Conservation (phyloP, 2,329 filamentous ascomycete genomes). For the Didymella keratinophila region DNA sequence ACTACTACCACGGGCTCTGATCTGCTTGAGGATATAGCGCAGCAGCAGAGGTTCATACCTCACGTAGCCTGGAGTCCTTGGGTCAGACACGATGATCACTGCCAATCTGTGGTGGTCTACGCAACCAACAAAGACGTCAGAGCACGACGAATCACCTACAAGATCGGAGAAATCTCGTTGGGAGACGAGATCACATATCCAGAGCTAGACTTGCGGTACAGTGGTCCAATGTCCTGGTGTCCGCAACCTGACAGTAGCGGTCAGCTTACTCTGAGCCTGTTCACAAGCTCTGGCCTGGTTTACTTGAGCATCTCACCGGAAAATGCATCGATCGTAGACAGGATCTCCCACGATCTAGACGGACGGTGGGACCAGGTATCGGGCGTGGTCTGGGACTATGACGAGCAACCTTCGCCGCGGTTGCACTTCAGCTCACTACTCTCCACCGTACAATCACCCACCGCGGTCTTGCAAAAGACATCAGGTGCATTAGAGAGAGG, state of each 20-base stretch:
- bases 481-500: conserved; percentile 18
- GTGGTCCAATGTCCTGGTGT: conserved; percentile 44
- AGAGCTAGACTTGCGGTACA: conserved; percentile 31
- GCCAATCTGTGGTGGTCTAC: conserved; percentile 47
- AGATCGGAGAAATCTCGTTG: conserved; percentile 25
- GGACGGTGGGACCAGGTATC: conserved; percentile 54
- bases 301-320: conserved; percentile 34
- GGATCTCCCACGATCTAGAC: conserved; percentile 46
- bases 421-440: conserved; percentile 51
- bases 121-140: conserved; percentile 46
- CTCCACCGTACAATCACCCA: conserved; percentile 45
- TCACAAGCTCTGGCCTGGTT: conserved; percentile 40
- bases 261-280: conserved; percentile 41
- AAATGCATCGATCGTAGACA: conserved; percentile 34
- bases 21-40: conserved; percentile 42
- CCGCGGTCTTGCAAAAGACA: conserved; percentile 41
- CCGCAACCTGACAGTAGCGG: conserved; percentile 25
- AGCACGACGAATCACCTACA: conserved; percentile 33
- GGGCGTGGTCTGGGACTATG: conserved; percentile 45
- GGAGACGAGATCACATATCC: conserved; percentile 36
- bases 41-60: conserved; percentile 44
- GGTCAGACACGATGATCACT: conserved; percentile 26
- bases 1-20: conserved; percentile 24
- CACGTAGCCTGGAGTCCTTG: conserved; percentile 54
- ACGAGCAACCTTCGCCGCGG: conserved; percentile 22